These are phyloP conservation scores for Coriolopsis trogii DNA, from an alignment of 1,284 basidiomycete species.

Conservation along the genomic window DNA sequence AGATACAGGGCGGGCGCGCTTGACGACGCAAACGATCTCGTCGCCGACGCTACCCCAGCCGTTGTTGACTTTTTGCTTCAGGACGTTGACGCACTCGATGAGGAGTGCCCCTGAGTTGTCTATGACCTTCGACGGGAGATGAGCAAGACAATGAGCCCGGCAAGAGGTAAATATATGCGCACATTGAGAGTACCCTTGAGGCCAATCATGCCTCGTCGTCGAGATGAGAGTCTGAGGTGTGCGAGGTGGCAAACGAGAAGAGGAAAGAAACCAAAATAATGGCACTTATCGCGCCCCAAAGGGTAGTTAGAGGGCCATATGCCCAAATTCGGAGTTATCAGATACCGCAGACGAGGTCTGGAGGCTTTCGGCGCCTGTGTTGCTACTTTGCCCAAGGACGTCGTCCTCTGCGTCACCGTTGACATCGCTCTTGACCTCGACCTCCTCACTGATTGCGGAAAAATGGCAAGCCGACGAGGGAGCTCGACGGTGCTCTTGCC, in stretches of 20 bases:
- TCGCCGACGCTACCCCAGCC: slow-evolving; percentile 86
- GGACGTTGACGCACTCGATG: slow-evolving; percentile 96
- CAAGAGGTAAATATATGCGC: slow-evolving; percentile 29
- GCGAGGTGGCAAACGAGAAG: slow-evolving; percentile 1
- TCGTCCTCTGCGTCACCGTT: no score
- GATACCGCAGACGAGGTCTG: no score
- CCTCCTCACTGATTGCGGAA: background rate
- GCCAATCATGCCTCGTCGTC: slow-evolving; percentile 79
- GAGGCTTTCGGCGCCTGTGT: no score
- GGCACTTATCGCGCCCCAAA: no score
- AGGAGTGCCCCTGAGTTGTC: slow-evolving; percentile 98
- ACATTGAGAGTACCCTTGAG: slow-evolving; percentile 91
- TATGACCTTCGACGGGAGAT: slow-evolving; percentile 66
- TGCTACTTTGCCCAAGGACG: no score
- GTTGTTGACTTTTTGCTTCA: slow-evolving; percentile 94
- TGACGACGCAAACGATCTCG: slow-evolving; percentile 97
- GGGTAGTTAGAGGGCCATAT: no score
- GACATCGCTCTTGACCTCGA: background rate
- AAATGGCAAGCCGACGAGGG: slow-evolving; percentile 63
- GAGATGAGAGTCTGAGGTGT: background rate
- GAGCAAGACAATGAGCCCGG: background rate
- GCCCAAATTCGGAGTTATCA: background rate
- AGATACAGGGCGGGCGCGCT: slow-evolving; percentile 86
- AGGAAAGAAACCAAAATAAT: background rate
- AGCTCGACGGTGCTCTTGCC: slow-evolving; percentile 75